Evolutionary conservation across 2,329 filamentous ascomycete genomes (phyloP), one percentile per base, ranked within the genome.

Genomic region (Sclerotinia nivalis): DNA sequence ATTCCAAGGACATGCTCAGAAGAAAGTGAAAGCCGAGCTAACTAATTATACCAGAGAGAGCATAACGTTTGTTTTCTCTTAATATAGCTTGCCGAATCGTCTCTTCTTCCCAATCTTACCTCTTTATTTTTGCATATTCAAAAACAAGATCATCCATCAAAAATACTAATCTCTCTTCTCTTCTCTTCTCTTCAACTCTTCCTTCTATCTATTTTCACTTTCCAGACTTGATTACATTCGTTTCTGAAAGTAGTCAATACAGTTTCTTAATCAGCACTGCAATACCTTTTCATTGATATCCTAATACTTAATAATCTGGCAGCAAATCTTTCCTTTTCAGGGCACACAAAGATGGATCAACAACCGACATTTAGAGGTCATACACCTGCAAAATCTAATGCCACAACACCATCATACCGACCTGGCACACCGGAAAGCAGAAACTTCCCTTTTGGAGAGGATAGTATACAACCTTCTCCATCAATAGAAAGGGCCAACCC

Each of bases 371-470:
- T 73, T 69, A 72, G 74, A 74, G 72, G 72, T 4, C 31, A 40
- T 28, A 10, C 22, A n/a, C 70, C 56, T 69, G 68, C 73, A 50
- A 71, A 69, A 49, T 78, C 76, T 25, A 77, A 77, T 60, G 77
- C 76, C 60, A 77, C 77, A 60, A 80, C 79, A 31, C 79, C 79
- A 69, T 28, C 55, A 10, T 74, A 77, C 66, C 75, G 79, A 56
- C 75, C 80, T 55, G 77, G 78, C 49, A 82, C 80, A n/a, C 80
- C 80, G 65, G 79, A 80, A 64, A 78, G 73, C 73, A 75, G 72
- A 62, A 73, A 58, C n/a, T 74, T 75, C 69, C 74, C 75, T 7
- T 78, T 75, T 49, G 65, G 66, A 55, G 77, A 78, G 13, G 74
- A 76, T n/a, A 77, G 76, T 45, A 72, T 74, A 13, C 74, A 74